These are phyloP conservation scores for Phaeodactylum tricornutum DNA, from an alignment of 108 stramenopile genomes.

Conservation along the genomic window DNA sequence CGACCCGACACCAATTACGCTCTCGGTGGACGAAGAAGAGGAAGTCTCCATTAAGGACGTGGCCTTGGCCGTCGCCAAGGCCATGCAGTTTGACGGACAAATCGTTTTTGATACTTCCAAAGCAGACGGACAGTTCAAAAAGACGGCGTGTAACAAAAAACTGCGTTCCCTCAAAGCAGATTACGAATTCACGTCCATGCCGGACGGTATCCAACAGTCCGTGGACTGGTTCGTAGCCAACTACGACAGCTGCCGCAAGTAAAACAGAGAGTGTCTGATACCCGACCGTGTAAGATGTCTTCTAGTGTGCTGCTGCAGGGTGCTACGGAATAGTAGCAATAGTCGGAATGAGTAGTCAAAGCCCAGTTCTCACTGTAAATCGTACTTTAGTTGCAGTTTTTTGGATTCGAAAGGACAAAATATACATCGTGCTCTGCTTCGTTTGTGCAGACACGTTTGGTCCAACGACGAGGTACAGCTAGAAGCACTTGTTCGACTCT, in stretches of 20 bases:
- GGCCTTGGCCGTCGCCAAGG: constrained; percentile 85
- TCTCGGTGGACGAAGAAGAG: constrained; percentile 86
- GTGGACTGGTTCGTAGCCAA: constrained; percentile 90
- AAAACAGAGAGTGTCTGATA: too few species aligned
- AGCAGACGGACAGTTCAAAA: constrained; percentile 98
- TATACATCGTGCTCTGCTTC: too few species aligned
- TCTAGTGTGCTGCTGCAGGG: too few species aligned
- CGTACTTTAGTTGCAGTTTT: too few species aligned
- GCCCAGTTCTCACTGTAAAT: too few species aligned
- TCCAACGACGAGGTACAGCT: too few species aligned
- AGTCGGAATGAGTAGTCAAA: too few species aligned
- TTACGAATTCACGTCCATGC: constrained; percentile 90
- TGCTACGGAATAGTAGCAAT: too few species aligned
- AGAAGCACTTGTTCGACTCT: too few species aligned
- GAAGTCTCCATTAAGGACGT: constrained; percentile 96
- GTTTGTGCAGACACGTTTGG: too few species aligned
- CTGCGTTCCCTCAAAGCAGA: constrained; percentile 78
- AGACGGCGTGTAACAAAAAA: constrained; percentile 94
- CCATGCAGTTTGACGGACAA: constrained; percentile 89
- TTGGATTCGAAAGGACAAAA: too few species aligned
- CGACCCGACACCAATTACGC: constrained; percentile 85
- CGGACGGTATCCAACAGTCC: constrained; percentile 85
- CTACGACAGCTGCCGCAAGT: constrained; percentile 70
- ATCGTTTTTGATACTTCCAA: constrained; percentile 86
- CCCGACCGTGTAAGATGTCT: too few species aligned